Evolutionary conservation across 1,139 yeast genomes (phyloP).

Genomic region (Hemisphaericaspora lyxosophila): DNA sequence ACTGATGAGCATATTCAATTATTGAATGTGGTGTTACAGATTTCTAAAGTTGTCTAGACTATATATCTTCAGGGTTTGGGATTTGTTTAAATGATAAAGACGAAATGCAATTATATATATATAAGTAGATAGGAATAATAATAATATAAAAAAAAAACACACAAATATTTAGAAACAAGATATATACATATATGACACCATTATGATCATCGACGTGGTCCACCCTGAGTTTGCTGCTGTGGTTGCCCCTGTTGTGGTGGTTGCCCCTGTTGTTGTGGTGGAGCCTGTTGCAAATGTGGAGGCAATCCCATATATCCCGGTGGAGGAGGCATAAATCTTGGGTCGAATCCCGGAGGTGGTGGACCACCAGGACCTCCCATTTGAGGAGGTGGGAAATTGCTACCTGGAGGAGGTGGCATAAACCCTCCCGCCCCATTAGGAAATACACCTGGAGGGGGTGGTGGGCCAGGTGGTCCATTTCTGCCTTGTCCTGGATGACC

Average conservation of each 20-base stretch:
- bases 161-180: background rate
- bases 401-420: conserved; percentile 24
- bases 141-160: conserved; percentile 1
- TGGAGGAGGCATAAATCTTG: conserved; percentile 22
- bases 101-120: too few species aligned
- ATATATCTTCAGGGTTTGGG: too few species aligned
- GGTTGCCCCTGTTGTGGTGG: conserved; percentile 17
- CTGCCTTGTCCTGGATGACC: conserved; percentile 13
- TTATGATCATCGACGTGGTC: conserved; percentile 1
- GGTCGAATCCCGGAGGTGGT: conserved; percentile 24
- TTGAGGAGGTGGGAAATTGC: conserved; percentile 19
- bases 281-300: conserved; percentile 18
- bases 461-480: conserved; percentile 16
- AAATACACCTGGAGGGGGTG: conserved; percentile 32
- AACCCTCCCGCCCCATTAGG: conserved; percentile 21
- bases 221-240: conserved; percentile 8
- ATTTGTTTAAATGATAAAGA: too few species aligned
- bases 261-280: conserved; percentile 16
- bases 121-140: background rate
- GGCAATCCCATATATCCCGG: conserved; percentile 25
- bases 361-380: conserved; percentile 22
- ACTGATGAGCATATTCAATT: conserved; percentile 88
- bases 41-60: conserved; percentile 47
- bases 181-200: conserved; percentile 1
- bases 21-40: conserved; percentile 63